phyloP scores from a whole-genome alignment of 2,329 filamentous ascomycete species.

The Thelonectria rubi region DNA sequence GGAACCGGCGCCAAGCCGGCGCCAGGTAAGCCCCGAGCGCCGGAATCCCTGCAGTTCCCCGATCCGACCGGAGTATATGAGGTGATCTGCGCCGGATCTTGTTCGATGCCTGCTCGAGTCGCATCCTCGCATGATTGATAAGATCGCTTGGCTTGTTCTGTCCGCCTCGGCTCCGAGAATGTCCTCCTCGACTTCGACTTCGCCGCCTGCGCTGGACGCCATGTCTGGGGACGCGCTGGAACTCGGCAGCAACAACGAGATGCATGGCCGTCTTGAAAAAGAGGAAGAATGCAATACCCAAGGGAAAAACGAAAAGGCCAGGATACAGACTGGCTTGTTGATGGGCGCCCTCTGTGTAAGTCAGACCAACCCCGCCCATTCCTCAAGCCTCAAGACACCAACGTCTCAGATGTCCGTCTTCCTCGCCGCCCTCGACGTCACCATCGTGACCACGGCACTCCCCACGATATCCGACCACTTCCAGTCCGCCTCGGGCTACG shows the following conservation, averaged over 20 bases:
- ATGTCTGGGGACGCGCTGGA: background rate
- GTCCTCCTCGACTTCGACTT: background rate
- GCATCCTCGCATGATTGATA: background rate
- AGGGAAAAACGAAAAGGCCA: background rate
- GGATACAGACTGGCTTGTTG: background rate
- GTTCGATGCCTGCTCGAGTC: too few species aligned
- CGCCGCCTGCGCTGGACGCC: background rate
- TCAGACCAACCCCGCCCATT: background rate
- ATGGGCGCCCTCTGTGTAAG: conserved; percentile 3
- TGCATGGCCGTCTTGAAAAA: background rate
- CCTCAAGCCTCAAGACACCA: background rate
- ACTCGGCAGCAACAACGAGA: background rate
- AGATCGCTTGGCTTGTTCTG: background rate
- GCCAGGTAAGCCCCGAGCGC: conserved; percentile 12
- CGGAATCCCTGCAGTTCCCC: conserved; percentile 7
- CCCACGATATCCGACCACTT: conserved; percentile 68
- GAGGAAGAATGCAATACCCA: background rate
- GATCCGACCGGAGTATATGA: background rate
- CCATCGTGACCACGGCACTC: conserved; percentile 6
- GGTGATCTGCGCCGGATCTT: background rate
- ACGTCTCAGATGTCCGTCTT: conserved; percentile 2
- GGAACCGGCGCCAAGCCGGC: background rate
- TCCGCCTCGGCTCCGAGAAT: background rate
- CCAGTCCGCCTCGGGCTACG: conserved; percentile 70
- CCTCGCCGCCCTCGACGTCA: conserved; percentile 9